A percentile compares a stretch with the other conserved stretches of the same genome.
These are phyloP conservation scores for Ascocoryne sarcoides DNA, from an alignment of 2,329 filamentous ascomycete species.

Conservation along the genomic window DNA sequence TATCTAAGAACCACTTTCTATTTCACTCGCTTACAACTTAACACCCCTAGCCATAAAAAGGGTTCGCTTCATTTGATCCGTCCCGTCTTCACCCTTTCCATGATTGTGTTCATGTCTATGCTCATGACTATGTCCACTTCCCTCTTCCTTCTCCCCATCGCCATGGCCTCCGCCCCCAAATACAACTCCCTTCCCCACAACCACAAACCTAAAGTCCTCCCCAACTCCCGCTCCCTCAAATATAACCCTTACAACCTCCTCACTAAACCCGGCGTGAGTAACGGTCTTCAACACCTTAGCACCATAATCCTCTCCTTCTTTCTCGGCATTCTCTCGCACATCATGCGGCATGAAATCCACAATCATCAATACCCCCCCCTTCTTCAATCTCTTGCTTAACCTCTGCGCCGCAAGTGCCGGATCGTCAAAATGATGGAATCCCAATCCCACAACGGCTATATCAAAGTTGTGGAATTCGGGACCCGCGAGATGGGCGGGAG, in stretches of 20 bases:
- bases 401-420: constrained; percentile 49
- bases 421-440: constrained; percentile 61
- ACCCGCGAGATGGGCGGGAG: constrained; percentile 44
- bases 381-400: constrained; percentile 52
- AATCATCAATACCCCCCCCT: constrained; percentile 59
- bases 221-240: constrained; percentile 55
- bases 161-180: no score
- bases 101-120: not conserved
- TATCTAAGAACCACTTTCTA: no score
- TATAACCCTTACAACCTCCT: constrained; percentile 48
- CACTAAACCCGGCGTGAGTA: constrained; percentile 56
- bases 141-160: constrained; percentile 4
- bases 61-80: constrained; percentile 8
- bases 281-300: constrained; percentile 42
- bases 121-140: constrained; percentile 13
- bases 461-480: constrained; percentile 61
- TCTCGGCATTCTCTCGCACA: not conserved
- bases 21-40: constrained; percentile 9
- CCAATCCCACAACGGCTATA: constrained; percentile 51
- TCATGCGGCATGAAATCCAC: constrained; percentile 56
- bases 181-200: constrained; percentile 23
- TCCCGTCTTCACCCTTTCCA: constrained; percentile 4
- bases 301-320: constrained; percentile 10
- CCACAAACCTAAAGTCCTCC: constrained; percentile 44
- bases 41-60: constrained; percentile 11